A percentile compares a stretch with the other conserved stretches of the same genome.
Evolutionary conservation across 441 rosid genomes (phyloP).

Genomic region (Raphanus hybrid): DNA sequence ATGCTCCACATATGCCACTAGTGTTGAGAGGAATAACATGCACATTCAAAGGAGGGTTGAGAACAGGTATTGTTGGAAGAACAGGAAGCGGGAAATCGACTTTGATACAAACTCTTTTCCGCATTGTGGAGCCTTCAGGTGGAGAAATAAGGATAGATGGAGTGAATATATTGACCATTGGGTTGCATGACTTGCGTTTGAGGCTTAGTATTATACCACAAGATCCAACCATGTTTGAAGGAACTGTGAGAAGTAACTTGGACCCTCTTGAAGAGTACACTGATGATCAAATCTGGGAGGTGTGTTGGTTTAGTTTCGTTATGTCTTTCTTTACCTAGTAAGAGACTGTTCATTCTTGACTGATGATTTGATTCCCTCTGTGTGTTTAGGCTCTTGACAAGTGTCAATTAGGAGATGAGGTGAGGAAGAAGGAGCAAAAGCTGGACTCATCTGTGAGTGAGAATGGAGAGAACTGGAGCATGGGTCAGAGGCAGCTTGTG

Average conservation of each 20-base stretch:
- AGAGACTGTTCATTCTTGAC: background rate
- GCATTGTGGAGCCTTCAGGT: constrained; percentile 79
- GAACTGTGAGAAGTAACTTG: constrained; percentile 80
- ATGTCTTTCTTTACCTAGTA: background rate
- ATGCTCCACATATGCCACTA: constrained; percentile 88
- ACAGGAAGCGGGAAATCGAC: constrained; percentile 98
- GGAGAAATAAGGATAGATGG: constrained; percentile 80
- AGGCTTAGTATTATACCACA: constrained; percentile 88
- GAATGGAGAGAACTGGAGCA: constrained; percentile 97
- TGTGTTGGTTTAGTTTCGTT: constrained; percentile 39
- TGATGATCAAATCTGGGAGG: constrained; percentile 91
- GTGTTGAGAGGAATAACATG: constrained; percentile 84
- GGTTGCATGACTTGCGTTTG: constrained; percentile 86
- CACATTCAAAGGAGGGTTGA: constrained; percentile 79
- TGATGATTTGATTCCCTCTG: too few relatives aligned
- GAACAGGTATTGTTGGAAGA: constrained; percentile 87
- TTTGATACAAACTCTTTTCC: constrained; percentile 84
- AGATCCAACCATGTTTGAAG: constrained; percentile 97
- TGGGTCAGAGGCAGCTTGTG: constrained; percentile 94
- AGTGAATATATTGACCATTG: constrained; percentile 67
- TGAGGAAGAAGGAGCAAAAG: constrained; percentile 75
- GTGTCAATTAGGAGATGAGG: constrained; percentile 92
- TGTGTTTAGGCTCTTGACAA: constrained; percentile 68
- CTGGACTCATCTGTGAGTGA: constrained; percentile 73
- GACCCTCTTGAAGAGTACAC: constrained; percentile 89